Evolutionary conservation across 371 early-diverging fungal genomes (phyloP).

Genomic region (Rhizopus arrhizus): DNA sequence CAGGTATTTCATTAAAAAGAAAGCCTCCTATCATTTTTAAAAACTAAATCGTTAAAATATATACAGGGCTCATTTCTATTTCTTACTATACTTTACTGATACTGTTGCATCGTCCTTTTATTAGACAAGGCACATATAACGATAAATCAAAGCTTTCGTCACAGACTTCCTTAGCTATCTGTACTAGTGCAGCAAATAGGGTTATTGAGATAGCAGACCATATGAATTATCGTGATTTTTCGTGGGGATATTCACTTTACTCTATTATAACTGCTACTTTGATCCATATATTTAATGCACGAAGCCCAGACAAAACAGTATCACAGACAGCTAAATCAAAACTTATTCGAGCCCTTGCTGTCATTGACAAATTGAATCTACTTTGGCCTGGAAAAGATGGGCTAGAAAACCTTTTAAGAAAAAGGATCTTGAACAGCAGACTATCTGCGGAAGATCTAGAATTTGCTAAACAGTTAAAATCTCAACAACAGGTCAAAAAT

Average conservation of each 20-base stretch:
- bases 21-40: neutral
- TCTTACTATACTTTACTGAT: constrained; percentile 73
- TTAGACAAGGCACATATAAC: constrained; percentile 21
- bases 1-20: constrained; percentile 25
- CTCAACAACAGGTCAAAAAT: neutral
- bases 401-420: constrained; percentile 16
- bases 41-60: neutral
- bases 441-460: constrained; percentile 12
- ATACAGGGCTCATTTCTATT: constrained; percentile 49
- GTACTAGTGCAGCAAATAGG: constrained; percentile 48
- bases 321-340: constrained; percentile 23
- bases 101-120: constrained; percentile 75
- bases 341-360: constrained; percentile 18
- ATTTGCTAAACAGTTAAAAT: constrained; percentile 1
- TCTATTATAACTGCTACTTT: constrained; percentile 27
- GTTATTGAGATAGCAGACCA: constrained; percentile 23
- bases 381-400: constrained; percentile 4
- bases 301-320: constrained; percentile 8
- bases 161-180: constrained; percentile 43
- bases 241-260: constrained; percentile 39
- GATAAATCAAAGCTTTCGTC: constrained; percentile 17
- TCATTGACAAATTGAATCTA: constrained; percentile 13
- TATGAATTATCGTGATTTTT: constrained; percentile 33
- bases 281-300: constrained; percentile 26
- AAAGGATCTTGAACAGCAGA: constrained; percentile 8